These are phyloP conservation scores for Limnanthes douglasii DNA, from an alignment of 345 rosid species.

Conservation along the genomic window DNA sequence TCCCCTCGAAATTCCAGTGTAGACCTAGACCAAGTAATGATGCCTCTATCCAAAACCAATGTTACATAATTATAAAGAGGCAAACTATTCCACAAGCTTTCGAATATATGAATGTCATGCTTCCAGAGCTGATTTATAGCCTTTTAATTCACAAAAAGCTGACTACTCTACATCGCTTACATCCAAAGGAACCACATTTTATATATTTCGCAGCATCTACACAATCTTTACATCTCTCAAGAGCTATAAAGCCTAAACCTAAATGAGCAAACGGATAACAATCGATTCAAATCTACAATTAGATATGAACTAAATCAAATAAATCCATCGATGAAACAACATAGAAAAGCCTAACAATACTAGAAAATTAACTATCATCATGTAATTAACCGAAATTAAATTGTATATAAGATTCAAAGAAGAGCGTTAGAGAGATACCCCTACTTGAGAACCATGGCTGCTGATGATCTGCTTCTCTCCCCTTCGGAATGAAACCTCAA, in stretches of 20 bases:
- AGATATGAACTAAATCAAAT: background rate
- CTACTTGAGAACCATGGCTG: constrained; percentile 27
- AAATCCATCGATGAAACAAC: background rate
- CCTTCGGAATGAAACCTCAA: constrained; percentile 9
- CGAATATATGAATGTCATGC: no score
- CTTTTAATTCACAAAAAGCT: no score
- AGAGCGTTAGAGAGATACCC: background rate
- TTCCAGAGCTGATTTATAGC: no score
- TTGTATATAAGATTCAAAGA: background rate
- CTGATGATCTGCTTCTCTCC: constrained; percentile 4
- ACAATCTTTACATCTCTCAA: no score
- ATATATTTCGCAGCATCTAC: background rate
- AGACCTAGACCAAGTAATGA: background rate
- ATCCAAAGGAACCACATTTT: background rate
- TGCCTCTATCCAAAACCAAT: background rate
- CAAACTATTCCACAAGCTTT: background rate
- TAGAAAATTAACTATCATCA: no score
- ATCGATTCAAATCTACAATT: background rate
- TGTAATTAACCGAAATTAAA: background rate
- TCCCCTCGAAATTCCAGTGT: background rate
- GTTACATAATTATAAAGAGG: background rate
- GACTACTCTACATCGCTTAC: background rate
- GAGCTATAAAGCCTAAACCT: no score
- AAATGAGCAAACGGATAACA: background rate
- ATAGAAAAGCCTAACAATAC: constrained; percentile 2